A percentile compares a stretch with the other conserved stretches of the same genome.
Evolutionary conservation across 2,329 filamentous ascomycete species (phyloP).

Genomic region (Helotiales sp.): DNA sequence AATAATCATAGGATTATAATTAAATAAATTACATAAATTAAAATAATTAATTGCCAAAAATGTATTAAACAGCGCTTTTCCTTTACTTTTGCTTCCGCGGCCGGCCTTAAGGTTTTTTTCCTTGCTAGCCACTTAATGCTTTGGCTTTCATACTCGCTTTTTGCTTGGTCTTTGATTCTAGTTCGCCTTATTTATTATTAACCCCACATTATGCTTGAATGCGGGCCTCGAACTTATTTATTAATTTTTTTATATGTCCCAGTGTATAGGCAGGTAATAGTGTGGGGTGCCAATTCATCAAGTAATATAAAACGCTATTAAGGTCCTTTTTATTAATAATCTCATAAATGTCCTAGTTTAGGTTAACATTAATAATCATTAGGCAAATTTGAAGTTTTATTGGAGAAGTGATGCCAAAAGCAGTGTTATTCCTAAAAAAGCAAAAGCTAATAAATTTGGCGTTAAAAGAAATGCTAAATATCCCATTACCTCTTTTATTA

Average conservation of each 20-base stretch:
- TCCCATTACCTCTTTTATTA: background rate
- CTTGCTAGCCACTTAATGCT: background rate
- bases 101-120: background rate
- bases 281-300: background rate
- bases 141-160: background rate
- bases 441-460: background rate
- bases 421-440: background rate
- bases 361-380: background rate
- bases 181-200: background rate
- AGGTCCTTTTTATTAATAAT: constrained; percentile 3
- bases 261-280: background rate
- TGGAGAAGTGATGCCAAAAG: background rate
- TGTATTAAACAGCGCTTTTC: background rate
- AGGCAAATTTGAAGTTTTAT: background rate
- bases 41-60: background rate
- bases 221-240: background rate
- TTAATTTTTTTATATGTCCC: background rate
- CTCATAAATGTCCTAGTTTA: background rate
- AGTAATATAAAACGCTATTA: background rate
- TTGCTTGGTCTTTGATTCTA: background rate
- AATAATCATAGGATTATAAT: background rate
- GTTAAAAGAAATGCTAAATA: background rate
- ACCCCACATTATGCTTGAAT: background rate
- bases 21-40: background rate
- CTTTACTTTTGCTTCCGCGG: background rate